phyloP scores from a whole-genome alignment of 176 grass and related monocot genomes.

The Bothriochloa decipiens region DNA sequence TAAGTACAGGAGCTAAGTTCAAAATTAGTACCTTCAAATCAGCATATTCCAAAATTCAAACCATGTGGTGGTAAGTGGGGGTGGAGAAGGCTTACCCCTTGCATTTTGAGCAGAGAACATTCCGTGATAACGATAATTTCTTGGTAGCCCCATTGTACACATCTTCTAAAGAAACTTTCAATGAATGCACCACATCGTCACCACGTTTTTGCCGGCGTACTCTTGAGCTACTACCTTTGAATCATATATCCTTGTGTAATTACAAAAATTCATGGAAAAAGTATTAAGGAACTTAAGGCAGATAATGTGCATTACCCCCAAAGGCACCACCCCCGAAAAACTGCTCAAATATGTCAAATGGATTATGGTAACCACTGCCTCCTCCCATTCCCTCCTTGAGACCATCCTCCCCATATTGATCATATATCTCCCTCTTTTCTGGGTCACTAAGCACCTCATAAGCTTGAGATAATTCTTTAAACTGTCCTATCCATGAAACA shows the following conservation, averaged over 20 bases:
- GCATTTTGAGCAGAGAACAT: slow-evolving; percentile 74
- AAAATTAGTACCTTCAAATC: not conserved
- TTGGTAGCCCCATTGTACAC: slow-evolving; percentile 68
- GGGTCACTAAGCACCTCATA: slow-evolving; percentile 84
- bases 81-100: slow-evolving; percentile 58
- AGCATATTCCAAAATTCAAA: slow-evolving; percentile 4
- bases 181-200: slow-evolving; percentile 62
- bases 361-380: slow-evolving; percentile 60
- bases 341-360: slow-evolving; percentile 82
- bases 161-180: slow-evolving; percentile 78
- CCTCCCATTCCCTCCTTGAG: slow-evolving; percentile 82
- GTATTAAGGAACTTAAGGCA: not conserved
- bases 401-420: slow-evolving; percentile 77
- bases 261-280: not conserved
- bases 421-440: slow-evolving; percentile 71
- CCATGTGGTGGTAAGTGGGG: not conserved
- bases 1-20: not conserved
- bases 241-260: slow-evolving; percentile 21
- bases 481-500: slow-evolving; percentile 42
- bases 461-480: slow-evolving; percentile 79
- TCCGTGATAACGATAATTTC: slow-evolving; percentile 68
- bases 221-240: slow-evolving; percentile 69
- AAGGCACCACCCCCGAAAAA: slow-evolving; percentile 71
- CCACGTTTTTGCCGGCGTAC: slow-evolving; percentile 60
- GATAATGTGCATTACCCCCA: slow-evolving; percentile 45